Percentiles rank a stretch among this genome's conserved stretches.
phyloP scores from a whole-genome alignment of 768 basidiomycete species.

The Pleurotus salmoneostramineus region DNA sequence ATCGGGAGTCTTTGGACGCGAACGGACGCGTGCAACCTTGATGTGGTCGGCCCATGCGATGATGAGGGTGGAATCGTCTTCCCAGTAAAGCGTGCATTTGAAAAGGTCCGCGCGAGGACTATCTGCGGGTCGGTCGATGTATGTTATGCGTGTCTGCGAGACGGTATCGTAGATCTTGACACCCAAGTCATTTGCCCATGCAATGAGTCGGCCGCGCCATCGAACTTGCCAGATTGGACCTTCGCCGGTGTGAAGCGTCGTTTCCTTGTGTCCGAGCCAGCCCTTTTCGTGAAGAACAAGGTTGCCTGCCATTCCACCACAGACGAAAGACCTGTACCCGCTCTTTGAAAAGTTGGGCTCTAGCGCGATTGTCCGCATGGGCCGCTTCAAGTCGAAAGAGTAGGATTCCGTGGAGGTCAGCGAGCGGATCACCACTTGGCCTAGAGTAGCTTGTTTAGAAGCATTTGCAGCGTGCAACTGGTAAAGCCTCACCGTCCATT shows the following conservation, averaged over 20 bases:
- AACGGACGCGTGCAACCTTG: constrained; percentile 81
- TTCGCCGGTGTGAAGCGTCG: constrained; percentile 74
- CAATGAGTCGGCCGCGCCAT: constrained; percentile 85
- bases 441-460: constrained; percentile 37
- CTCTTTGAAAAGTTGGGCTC: constrained; percentile 88
- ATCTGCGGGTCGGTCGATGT: constrained; percentile 76
- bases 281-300: constrained; percentile 91
- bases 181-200: constrained; percentile 95
- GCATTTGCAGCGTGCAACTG: neutral
- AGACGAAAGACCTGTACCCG: constrained; percentile 75
- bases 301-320: constrained; percentile 87
- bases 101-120: constrained; percentile 93
- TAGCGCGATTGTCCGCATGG: constrained; percentile 84
- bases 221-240: constrained; percentile 92
- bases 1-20: constrained; percentile 44
- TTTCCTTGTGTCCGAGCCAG: constrained; percentile 95
- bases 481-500: constrained; percentile 73
- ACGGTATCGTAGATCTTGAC: constrained; percentile 90
- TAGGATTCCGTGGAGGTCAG: constrained; percentile 77
- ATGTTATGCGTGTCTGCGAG: constrained; percentile 75
- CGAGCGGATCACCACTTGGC: constrained; percentile 88
- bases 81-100: constrained; percentile 90
- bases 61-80: constrained; percentile 85
- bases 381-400: constrained; percentile 86
- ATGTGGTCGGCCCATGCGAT: constrained; percentile 94